phyloP scores from a whole-genome alignment of 1,284 basidiomycete species.

The Ceratorhiza oryzae-sativae region DNA sequence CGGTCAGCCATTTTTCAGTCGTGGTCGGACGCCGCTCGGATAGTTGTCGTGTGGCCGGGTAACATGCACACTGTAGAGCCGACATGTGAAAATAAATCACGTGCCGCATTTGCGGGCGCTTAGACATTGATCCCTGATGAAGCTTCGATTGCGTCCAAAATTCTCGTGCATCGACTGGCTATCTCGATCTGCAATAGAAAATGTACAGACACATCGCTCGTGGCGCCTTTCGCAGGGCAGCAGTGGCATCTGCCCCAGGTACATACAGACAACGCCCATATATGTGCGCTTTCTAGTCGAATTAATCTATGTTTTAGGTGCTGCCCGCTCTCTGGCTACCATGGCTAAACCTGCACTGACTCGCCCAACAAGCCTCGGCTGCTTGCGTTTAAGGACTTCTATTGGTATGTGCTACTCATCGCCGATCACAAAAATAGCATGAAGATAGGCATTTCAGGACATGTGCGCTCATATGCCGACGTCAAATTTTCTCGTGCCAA shows the following conservation, averaged over 20 bases:
- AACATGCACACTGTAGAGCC: conserved; percentile 2
- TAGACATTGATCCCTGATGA: conserved; percentile 15
- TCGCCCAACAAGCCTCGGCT: conserved; percentile 4
- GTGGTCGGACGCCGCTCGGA: conserved; percentile 45
- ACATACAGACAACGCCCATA: background rate
- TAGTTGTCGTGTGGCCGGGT: conserved; percentile 11
- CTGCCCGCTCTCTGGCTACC: conserved; percentile 34
- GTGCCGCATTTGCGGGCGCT: conserved; percentile 9
- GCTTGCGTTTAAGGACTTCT: background rate
- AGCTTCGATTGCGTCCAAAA: conserved; percentile 23
- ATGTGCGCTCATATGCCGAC: conserved; percentile 76
- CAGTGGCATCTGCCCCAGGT: conserved; percentile 20
- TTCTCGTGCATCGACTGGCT: conserved; percentile 22
- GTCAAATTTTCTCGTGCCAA: conserved; percentile 84
- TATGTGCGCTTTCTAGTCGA: background rate
- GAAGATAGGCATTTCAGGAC: conserved; percentile 47
- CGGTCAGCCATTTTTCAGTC: conserved; percentile 55
- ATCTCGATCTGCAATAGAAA: conserved; percentile 19
- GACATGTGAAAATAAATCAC: conserved; percentile 31
- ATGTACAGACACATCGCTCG: conserved; percentile 36
- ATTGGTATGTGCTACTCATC: background rate
- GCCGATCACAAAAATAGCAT: background rate
- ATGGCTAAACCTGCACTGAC: conserved; percentile 22
- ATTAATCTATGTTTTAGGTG: conserved; percentile 3
- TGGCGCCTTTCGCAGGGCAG: conserved; percentile 23